phyloP scores from a whole-genome alignment of 441 rosid genomes.

The Isatis lusitanica region DNA sequence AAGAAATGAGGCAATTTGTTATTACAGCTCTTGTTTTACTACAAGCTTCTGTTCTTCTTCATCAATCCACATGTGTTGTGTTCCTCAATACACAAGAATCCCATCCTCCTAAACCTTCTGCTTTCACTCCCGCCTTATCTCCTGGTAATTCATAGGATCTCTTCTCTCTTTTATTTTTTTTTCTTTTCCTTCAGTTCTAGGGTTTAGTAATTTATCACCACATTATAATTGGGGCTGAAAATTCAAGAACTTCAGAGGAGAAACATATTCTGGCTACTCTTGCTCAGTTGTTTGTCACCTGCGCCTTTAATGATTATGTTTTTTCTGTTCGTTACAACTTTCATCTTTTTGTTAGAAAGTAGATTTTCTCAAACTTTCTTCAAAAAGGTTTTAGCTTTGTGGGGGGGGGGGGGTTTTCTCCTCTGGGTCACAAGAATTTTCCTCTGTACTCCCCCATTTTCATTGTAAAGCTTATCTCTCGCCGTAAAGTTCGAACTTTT shows the following conservation, averaged over 20 bases:
- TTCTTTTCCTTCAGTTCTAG: slow-evolving; percentile 1
- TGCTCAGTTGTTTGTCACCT: not conserved
- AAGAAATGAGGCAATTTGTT: slow-evolving; percentile 48
- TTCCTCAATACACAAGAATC: slow-evolving; percentile 40
- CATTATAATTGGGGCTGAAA: not conserved
- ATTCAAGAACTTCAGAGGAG: not conserved
- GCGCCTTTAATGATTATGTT: not conserved
- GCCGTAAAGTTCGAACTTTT: slow-evolving; percentile 17
- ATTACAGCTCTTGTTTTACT: slow-evolving; percentile 41
- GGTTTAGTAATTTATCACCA: not conserved
- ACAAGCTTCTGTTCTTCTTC: slow-evolving; percentile 37
- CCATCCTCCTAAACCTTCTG: slow-evolving; percentile 44
- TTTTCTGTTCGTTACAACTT: slow-evolving; percentile 1
- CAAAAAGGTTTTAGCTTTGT: slow-evolving; percentile 24
- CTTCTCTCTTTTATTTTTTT: not conserved
- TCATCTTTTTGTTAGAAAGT: slow-evolving; percentile 24
- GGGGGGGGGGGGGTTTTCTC: slow-evolving; percentile 1
- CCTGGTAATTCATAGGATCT: slow-evolving; percentile 52
- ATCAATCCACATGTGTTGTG: slow-evolving; percentile 45
- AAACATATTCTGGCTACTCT: slow-evolving; percentile 1
- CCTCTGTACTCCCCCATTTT: not conserved
- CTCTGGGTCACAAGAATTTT: slow-evolving; percentile 26
- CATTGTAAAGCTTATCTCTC: slow-evolving; percentile 7
- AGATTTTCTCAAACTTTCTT: not conserved
- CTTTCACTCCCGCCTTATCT: slow-evolving; percentile 58